Conservation (phyloP, 177 flowering plant genomes). For the Viscum album region DNA sequence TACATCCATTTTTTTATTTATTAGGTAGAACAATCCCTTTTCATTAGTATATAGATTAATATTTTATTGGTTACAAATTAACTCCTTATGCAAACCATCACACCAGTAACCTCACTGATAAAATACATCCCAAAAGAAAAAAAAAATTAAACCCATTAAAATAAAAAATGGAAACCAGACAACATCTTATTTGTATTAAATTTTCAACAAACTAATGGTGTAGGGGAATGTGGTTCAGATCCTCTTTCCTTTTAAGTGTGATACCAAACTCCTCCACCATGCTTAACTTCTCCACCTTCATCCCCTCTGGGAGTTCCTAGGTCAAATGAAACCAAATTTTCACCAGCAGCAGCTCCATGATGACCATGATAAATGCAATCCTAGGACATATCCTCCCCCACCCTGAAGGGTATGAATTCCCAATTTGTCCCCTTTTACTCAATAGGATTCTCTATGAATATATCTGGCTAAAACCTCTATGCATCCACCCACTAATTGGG, state of each 20-base stretch:
- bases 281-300: background rate
- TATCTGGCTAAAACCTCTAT: background rate
- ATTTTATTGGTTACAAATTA: too few relatives aligned
- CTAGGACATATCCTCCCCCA: conserved; percentile 3
- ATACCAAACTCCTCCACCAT: background rate
- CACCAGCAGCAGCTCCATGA: background rate
- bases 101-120: too few relatives aligned
- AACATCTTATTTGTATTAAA: too few relatives aligned
- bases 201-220: too few relatives aligned
- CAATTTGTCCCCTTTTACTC: background rate
- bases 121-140: too few relatives aligned
- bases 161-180: too few relatives aligned
- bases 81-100: too few relatives aligned
- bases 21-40: too few relatives aligned
- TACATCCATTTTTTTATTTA: too few relatives aligned
- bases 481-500: background rate
- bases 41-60: too few relatives aligned
- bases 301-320: conserved; percentile 1
- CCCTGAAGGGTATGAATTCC: background rate
- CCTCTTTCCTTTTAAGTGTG: background rate
- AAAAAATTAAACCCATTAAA: too few relatives aligned
- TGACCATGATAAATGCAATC: background rate
- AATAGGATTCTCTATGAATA: background rate
- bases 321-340: background rate
- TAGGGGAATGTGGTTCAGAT: background rate